Evolutionary conservation across 768 basidiomycete species (phyloP).

Genomic region (Suillus tomentosus): DNA sequence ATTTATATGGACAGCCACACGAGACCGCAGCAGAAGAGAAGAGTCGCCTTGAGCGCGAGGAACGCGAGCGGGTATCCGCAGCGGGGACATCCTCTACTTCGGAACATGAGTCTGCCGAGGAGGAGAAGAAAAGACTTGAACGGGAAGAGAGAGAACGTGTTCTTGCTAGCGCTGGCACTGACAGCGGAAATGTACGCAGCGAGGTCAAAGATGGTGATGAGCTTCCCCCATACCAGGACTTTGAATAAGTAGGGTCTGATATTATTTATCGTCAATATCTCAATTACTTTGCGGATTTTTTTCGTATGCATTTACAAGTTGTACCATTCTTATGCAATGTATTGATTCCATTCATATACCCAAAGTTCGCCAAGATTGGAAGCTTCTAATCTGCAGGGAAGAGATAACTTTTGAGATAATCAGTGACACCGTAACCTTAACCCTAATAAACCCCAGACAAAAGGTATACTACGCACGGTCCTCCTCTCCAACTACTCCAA

Average conservation of each 20-base stretch:
- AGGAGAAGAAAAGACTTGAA: slow-evolving; percentile 66
- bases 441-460: slow-evolving; percentile 5
- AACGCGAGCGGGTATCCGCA: slow-evolving; percentile 48
- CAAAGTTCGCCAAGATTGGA: background rate
- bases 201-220: slow-evolving; percentile 36
- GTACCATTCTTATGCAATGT: too few relatives aligned
- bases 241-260: slow-evolving; percentile 20
- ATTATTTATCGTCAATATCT: background rate
- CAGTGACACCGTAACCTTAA: slow-evolving; percentile 1
- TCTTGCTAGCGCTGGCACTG: slow-evolving; percentile 26
- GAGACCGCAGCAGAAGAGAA: slow-evolving; percentile 71
- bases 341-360: background rate
- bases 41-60: slow-evolving; percentile 54
- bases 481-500: background rate
- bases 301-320: background rate
- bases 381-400: background rate
- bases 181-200: slow-evolving; percentile 22
- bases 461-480: slow-evolving; percentile 3
- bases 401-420: background rate
- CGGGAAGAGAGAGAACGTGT: slow-evolving; percentile 67
- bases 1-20: slow-evolving; percentile 31
- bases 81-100: slow-evolving; percentile 22
- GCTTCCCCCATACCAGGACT: slow-evolving; percentile 48
- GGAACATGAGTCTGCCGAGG: slow-evolving; percentile 52
- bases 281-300: background rate